These are phyloP conservation scores for Pythium aristosporum DNA, from an alignment of 352 stramenopile species.

Conservation along the genomic window DNA sequence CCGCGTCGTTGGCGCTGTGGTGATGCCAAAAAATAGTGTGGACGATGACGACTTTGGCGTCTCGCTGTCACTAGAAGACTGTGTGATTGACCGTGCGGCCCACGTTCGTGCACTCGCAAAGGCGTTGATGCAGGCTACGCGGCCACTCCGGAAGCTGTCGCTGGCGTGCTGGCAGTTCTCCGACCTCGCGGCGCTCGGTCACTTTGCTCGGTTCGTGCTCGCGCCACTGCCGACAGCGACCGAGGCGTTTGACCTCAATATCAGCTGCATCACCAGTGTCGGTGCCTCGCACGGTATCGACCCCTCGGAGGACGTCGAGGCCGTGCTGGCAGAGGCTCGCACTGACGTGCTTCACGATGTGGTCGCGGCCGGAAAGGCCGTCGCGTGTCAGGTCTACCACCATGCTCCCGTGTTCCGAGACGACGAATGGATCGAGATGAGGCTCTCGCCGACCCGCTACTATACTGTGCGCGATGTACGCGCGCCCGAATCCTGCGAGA, in stretches of 20 bases:
- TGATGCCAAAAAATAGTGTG: neutral
- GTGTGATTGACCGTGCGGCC: neutral
- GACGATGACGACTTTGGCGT: neutral
- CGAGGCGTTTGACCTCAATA: neutral
- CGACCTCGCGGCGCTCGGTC: neutral
- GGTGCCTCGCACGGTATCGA: neutral
- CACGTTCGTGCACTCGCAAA: neutral
- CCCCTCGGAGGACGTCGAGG: neutral
- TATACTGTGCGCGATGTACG: neutral
- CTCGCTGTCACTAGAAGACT: conserved; percentile 2
- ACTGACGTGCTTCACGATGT: neutral
- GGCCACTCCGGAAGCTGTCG: conserved; percentile 1
- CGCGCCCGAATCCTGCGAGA: neutral
- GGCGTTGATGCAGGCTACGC: neutral
- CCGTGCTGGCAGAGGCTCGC: neutral
- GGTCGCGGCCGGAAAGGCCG: neutral
- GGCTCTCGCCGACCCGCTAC: neutral
- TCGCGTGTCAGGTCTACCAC: neutral
- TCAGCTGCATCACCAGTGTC: neutral
- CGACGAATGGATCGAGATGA: neutral
- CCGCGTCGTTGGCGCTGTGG: neutral
- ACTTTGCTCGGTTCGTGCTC: neutral
- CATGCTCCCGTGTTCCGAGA: neutral
- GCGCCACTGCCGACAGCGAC: neutral
- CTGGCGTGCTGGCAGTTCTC: conserved; percentile 5